These are phyloP conservation scores for Candida xiaguanensis DNA, from an alignment of 805 yeast species.

Conservation along the genomic window DNA sequence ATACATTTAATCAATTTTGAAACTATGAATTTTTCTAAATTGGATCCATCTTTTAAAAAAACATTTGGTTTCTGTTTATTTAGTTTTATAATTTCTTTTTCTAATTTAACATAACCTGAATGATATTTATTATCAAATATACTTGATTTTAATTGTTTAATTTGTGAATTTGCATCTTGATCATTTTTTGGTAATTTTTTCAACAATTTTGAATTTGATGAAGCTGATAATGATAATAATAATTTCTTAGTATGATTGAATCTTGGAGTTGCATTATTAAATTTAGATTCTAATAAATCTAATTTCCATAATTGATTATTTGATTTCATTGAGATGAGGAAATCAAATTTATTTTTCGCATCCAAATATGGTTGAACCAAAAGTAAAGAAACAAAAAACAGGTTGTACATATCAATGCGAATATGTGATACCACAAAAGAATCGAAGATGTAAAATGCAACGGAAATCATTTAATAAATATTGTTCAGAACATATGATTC, in stretches of 20 bases:
- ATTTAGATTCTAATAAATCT: slow-evolving; percentile 54
- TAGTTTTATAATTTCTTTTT: slow-evolving; percentile 29
- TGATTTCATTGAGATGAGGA: slow-evolving; percentile 6
- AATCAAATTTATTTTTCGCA: slow-evolving; percentile 1
- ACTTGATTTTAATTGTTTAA: slow-evolving; percentile 41
- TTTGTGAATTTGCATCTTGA: slow-evolving; percentile 44
- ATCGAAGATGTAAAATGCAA: slow-evolving; percentile 60
- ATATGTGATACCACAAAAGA: slow-evolving; percentile 46
- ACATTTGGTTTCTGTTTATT: slow-evolving; percentile 12
- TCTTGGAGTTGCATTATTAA: slow-evolving; percentile 40
- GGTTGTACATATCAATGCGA: slow-evolving; percentile 34
- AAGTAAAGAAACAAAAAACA: slow-evolving; percentile 10
- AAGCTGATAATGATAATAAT: slow-evolving; percentile 30
- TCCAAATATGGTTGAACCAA: slow-evolving; percentile 9
- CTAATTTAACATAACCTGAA: slow-evolving; percentile 39
- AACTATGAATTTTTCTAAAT: slow-evolving; percentile 22
- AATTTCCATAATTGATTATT: slow-evolving; percentile 40
- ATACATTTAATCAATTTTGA: slow-evolving; percentile 32
- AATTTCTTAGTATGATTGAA: slow-evolving; percentile 47
- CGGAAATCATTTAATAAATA: slow-evolving; percentile 44
- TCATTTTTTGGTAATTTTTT: slow-evolving; percentile 37
- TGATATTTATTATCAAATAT: slow-evolving; percentile 49
- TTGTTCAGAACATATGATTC: slow-evolving; percentile 61
- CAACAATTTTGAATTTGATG: slow-evolving; percentile 38
- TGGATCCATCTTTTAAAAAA: slow-evolving; percentile 19